phyloP scores from a whole-genome alignment of 208 protist genomes.

The Crithidia mellificae region DNA sequence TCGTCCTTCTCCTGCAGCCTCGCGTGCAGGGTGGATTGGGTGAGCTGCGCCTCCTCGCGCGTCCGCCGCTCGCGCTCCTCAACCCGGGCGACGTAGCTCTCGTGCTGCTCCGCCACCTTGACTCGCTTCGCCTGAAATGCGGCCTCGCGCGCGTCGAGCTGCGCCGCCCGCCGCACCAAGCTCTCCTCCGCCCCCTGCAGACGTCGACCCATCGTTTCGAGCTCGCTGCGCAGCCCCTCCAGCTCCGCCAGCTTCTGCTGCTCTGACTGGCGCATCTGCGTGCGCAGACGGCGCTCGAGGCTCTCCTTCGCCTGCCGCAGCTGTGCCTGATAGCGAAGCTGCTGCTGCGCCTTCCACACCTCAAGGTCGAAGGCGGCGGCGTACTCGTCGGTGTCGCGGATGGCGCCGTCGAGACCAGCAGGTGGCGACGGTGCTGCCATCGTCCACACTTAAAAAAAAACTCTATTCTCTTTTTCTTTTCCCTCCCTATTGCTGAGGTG shows the following conservation, averaged over 20 bases:
- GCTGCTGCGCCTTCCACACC: slow-evolving; percentile 91
- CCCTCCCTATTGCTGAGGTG: too few relatives aligned
- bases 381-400: slow-evolving; percentile 85
- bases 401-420: slow-evolving; percentile 19
- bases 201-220: slow-evolving; percentile 67
- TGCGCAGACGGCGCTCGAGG: slow-evolving; percentile 50
- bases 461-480: background rate
- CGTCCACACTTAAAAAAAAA: background rate
- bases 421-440: slow-evolving; percentile 18
- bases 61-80: slow-evolving; percentile 60
- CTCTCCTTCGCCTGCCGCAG: slow-evolving; percentile 63
- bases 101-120: slow-evolving; percentile 81
- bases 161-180: slow-evolving; percentile 52
- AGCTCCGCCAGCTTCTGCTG: slow-evolving; percentile 44
- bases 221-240: slow-evolving; percentile 52
- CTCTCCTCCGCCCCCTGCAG: slow-evolving; percentile 59
- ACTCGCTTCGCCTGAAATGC: slow-evolving; percentile 70
- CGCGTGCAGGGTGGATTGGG: slow-evolving; percentile 48
- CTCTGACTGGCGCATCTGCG: slow-evolving; percentile 38
- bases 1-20: slow-evolving; percentile 64
- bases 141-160: slow-evolving; percentile 79
- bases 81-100: slow-evolving; percentile 59
- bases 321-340: slow-evolving; percentile 66
- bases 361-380: slow-evolving; percentile 87
- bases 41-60: slow-evolving; percentile 52